Evolutionary conservation across 1,139 yeast genomes (phyloP), one percentile per base, ranked within the genome.

Genomic region (Taiozyma sp.): DNA sequence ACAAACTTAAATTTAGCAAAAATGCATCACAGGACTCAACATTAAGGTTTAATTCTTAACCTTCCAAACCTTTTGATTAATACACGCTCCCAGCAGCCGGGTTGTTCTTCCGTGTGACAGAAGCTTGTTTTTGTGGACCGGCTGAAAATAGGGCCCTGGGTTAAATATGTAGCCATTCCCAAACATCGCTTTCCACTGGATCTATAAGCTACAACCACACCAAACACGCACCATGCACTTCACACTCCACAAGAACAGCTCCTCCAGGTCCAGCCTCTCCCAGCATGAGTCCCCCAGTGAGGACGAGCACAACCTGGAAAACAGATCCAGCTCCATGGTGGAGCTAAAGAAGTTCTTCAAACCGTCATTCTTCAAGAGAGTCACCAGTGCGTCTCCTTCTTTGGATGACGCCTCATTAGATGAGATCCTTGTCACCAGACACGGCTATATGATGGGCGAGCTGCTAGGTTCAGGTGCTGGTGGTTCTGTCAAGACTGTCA

Each of bases 391-490:
- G 36, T 47, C 41, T 22, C 19, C 46, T 46, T 48, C 36, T 24
- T 36, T 45, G 8, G 45, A 38, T 14, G n/a, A n/a, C 14, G 62
- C 69, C 49, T 74, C 77, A 1, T 69, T 76, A 52, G 80, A 79
- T 51, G 79, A 77, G n/a, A 80, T 83, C 2, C 73, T 88, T 53
- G 87, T 83, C 27, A 87, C 85, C 60, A 88, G 92, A 66, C 95
- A 93, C 69, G 96, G 96, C 4, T 41, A 48, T 54, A 88, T 86
- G 60, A 74, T 92, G 57, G 97, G 97, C 49, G 87, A 89, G 58
- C 85, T 88, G 55, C 74, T 95, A 59, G 99, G 99, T 30, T 86
- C 96, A 30, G 99, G 99, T 40, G 99, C 99, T 4, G 99, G 99
- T 46, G 99, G 99, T 6, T 87, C 96, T 1, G 99, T 95, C 16